Conservation (phyloP, 2,329 filamentous ascomycete genomes). For the Blastomyces emzantsi region DNA sequence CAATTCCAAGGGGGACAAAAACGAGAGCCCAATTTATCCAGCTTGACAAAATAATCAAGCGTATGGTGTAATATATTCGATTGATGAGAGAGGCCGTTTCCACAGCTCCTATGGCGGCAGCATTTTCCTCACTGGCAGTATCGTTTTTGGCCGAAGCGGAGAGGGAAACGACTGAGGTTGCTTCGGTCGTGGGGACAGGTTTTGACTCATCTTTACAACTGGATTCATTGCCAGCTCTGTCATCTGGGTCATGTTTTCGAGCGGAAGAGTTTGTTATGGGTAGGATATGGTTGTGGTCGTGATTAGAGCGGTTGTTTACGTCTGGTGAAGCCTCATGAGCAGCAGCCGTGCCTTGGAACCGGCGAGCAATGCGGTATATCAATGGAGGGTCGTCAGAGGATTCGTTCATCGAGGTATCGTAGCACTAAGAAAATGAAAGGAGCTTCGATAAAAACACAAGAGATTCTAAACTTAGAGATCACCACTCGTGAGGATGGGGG, state of each 20-base stretch:
- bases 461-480: neutral
- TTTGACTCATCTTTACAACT: conserved; percentile 4
- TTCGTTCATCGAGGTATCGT: conserved; percentile 44
- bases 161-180: conserved; percentile 22
- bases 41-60: conserved; percentile 54
- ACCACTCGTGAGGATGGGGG: neutral
- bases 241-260: conserved; percentile 22
- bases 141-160: conserved; percentile 34
- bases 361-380: conserved; percentile 45
- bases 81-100: conserved; percentile 32
- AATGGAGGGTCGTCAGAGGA: conserved; percentile 43
- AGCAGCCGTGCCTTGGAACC: conserved; percentile 37
- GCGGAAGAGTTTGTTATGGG: neutral
- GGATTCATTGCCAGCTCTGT: conserved; percentile 18
- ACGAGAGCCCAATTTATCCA: conserved; percentile 38
- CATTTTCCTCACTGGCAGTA: conserved; percentile 43
- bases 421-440: neutral
- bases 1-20: conserved; percentile 36
- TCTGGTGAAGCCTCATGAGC: conserved; percentile 24
- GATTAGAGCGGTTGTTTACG: neutral
- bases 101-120: conserved; percentile 43
- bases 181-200: neutral
- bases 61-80: conserved; percentile 46
- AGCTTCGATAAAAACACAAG: neutral
- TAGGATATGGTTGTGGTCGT: neutral